Percentiles rank a stretch among this genome's conserved stretches.
These are phyloP conservation scores for Ehretia macrophylla DNA, from an alignment of 257 asterid genomes.

Conservation along the genomic window DNA sequence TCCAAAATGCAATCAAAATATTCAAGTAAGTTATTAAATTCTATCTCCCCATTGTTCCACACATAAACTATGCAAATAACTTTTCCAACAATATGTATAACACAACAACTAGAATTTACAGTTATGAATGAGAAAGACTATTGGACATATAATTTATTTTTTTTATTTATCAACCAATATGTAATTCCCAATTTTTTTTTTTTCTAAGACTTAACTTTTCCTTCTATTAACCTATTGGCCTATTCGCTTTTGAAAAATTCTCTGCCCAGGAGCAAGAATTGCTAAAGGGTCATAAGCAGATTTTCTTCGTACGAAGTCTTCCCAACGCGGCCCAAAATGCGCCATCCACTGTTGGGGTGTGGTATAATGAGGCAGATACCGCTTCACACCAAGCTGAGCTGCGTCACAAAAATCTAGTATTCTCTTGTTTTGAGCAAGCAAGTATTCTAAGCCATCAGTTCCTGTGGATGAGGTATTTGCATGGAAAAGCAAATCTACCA, in stretches of 20 bases:
- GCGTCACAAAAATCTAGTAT: conserved; percentile 57
- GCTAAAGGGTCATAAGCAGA: conserved; percentile 78
- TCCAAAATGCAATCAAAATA: no score
- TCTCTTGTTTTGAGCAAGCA: conserved; percentile 44
- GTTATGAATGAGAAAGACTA: no score
- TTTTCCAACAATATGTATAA: no score
- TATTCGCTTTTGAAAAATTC: conserved; percentile 63
- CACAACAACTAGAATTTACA: no score
- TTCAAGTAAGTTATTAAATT: no score
- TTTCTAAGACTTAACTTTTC: no score
- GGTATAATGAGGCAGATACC: conserved; percentile 64
- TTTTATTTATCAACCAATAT: no score
- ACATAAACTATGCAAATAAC: no score
- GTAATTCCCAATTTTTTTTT: no score
- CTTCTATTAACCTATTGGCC: no score
- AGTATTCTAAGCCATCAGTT: conserved; percentile 32
- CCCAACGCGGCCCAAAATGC: conserved; percentile 77
- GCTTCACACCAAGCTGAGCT: conserved; percentile 63
- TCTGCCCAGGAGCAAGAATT: conserved; percentile 91
- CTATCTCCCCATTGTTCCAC: no score
- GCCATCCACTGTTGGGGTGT: conserved; percentile 71
- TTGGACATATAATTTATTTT: no score
- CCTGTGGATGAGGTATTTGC: conserved; percentile 48
- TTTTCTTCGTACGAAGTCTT: conserved; percentile 64
- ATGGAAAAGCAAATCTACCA: conserved; percentile 75